phyloP scores from a whole-genome alignment of 108 stramenopile genomes.

The Skeletonema potamos region DNA sequence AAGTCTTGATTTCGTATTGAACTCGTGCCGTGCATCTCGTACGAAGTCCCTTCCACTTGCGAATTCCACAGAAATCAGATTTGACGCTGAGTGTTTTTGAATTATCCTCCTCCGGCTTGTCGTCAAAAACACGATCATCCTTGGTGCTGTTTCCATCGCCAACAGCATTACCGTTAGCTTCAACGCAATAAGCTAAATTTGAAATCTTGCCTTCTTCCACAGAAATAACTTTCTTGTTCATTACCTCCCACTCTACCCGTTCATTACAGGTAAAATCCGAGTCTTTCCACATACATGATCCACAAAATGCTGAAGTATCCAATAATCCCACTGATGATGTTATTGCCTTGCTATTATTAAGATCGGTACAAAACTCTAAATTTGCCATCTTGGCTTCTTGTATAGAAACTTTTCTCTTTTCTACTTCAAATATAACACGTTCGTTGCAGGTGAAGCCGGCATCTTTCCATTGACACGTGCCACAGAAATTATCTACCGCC shows the following conservation, averaged over 20 bases:
- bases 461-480: neutral
- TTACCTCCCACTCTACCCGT: too few relatives aligned
- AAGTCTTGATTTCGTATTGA: neutral
- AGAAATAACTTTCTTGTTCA: too few relatives aligned
- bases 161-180: too few relatives aligned
- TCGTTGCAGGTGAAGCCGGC: neutral
- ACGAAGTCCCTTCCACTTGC: neutral
- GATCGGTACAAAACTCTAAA: neutral
- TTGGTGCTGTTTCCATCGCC: neutral
- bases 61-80: neutral
- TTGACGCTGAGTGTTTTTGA: too few relatives aligned
- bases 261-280: too few relatives aligned
- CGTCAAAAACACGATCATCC: neutral
- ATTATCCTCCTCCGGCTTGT: too few relatives aligned
- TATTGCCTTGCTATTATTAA: neutral
- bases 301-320: too few relatives aligned
- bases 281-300: too few relatives aligned
- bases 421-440: neutral
- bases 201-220: too few relatives aligned
- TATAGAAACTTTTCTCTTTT: neutral
- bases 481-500: neutral
- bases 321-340: too few relatives aligned
- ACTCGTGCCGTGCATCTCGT: constrained; percentile 7
- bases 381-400: neutral
- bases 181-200: too few relatives aligned